phyloP scores from a whole-genome alignment of 2,329 filamentous ascomycete genomes.

The Aphanocladium album region DNA sequence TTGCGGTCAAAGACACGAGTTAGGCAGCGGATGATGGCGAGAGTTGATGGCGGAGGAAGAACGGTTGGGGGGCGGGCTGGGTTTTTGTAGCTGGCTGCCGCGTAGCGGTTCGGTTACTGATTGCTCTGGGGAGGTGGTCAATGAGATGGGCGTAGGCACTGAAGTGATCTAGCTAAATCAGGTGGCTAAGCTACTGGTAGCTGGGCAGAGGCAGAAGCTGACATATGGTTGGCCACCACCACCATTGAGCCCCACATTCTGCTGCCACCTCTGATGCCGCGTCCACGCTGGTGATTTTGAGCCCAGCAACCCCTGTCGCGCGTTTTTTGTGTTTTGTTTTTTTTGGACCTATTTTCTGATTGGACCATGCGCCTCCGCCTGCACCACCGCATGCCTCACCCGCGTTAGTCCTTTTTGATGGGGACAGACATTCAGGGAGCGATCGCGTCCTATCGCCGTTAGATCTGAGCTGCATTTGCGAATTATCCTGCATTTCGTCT shows the following conservation, averaged over 20 bases:
- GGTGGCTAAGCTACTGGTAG: slow-evolving; percentile 1
- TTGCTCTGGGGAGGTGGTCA: slow-evolving; percentile 30
- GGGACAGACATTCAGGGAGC: slow-evolving; percentile 7
- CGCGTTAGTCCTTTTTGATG: slow-evolving; percentile 6
- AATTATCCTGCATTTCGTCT: not conserved
- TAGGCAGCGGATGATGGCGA: slow-evolving; percentile 31
- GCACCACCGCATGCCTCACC: slow-evolving; percentile 1
- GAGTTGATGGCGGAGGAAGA: slow-evolving; percentile 43
- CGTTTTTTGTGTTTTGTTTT: slow-evolving; percentile 14
- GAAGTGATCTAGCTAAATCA: slow-evolving; percentile 14
- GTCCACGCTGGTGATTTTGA: slow-evolving; percentile 9
- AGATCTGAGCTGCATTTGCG: slow-evolving; percentile 10
- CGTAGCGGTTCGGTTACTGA: slow-evolving; percentile 51
- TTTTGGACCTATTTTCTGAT: slow-evolving; percentile 14
- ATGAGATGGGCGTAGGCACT: slow-evolving; percentile 5
- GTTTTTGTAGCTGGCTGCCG: slow-evolving; percentile 59
- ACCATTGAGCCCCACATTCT: not conserved
- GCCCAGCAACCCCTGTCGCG: slow-evolving; percentile 6
- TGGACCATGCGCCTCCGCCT: slow-evolving; percentile 2
- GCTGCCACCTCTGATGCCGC: not conserved
- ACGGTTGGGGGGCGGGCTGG: slow-evolving; percentile 47
- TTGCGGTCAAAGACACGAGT: slow-evolving; percentile 22
- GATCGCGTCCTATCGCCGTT: slow-evolving; percentile 11
- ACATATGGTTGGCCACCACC: slow-evolving; percentile 10
- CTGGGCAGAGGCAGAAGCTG: not conserved